Conservation (phyloP, 1,139 yeast genomes). For the Sugiyamaella xylanicola region DNA sequence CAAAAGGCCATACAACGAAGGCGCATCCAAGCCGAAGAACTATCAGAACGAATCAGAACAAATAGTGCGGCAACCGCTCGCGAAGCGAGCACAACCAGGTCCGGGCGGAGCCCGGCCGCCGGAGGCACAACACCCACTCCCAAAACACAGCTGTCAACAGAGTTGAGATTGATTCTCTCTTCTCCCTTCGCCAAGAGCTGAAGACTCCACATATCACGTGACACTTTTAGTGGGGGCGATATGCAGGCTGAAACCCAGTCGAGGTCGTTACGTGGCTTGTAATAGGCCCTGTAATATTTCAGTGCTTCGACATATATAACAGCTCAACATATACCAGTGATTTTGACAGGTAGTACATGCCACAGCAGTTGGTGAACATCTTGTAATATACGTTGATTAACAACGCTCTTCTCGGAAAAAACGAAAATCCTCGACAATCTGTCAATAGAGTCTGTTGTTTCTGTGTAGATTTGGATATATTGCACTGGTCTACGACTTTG, state of each 20-base stretch:
- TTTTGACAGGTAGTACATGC: background rate
- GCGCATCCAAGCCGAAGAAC: too few relatives aligned
- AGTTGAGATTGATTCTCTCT: too few relatives aligned
- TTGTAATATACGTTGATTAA: background rate
- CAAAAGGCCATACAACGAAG: too few relatives aligned
- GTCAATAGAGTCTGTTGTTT: background rate
- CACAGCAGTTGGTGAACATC: background rate
- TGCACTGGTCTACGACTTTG: background rate
- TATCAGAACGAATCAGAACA: too few relatives aligned
- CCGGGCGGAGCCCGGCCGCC: too few relatives aligned
- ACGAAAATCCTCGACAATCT: background rate
- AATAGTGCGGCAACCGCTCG: too few relatives aligned
- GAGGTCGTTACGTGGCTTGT: constrained; percentile 17
- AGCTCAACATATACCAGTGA: constrained; percentile 1
- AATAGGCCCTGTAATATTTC: constrained; percentile 14
- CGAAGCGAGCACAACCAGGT: too few relatives aligned
- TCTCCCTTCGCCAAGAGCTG: too few relatives aligned
- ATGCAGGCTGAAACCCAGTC: background rate
- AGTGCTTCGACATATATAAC: constrained; percentile 2
- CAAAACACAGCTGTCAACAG: too few relatives aligned
- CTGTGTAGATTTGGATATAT: background rate
- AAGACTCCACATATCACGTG: constrained; percentile 2
- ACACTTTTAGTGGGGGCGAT: background rate
- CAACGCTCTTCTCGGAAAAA: background rate
- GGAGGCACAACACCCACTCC: too few relatives aligned